Evolutionary conservation across 2,329 filamentous ascomycete genomes (phyloP).

Genomic region (Arthrobotrys conoides): DNA sequence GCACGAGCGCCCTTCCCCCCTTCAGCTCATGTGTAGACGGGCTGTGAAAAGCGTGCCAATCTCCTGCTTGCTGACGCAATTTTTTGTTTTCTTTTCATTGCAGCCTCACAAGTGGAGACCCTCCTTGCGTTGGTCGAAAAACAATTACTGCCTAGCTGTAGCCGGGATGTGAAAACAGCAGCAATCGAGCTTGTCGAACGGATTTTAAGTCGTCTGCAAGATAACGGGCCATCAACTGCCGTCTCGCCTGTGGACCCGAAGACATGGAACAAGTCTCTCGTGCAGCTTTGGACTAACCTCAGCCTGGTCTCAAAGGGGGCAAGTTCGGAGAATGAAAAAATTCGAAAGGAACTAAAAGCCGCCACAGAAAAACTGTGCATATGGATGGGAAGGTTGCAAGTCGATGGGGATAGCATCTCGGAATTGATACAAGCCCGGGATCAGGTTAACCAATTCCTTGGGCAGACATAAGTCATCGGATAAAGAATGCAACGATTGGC

Average conservation of each 20-base stretch:
- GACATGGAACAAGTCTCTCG: conserved; percentile 60
- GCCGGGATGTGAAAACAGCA: conserved; percentile 57
- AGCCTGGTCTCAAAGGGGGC: conserved; percentile 58
- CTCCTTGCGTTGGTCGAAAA: conserved; percentile 57
- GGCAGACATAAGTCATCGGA: conserved; percentile 52
- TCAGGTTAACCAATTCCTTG: conserved; percentile 59
- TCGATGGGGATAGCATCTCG: conserved; percentile 42
- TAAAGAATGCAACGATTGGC: conserved; percentile 56
- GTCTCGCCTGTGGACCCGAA: conserved; percentile 61
- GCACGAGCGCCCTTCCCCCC: conserved; percentile 26
- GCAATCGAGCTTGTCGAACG: conserved; percentile 55
- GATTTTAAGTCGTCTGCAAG: conserved; percentile 60
- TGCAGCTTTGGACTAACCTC: conserved; percentile 60
- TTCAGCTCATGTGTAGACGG: conserved; percentile 36
- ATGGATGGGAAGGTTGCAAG: conserved; percentile 52
- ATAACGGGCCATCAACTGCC: conserved; percentile 59
- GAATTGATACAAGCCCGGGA: conserved; percentile 56
- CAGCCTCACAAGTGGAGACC: conserved; percentile 58
- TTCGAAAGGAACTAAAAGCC: conserved; percentile 55
- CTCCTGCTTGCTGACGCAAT: conserved; percentile 55
- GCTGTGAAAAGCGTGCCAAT: conserved; percentile 32
- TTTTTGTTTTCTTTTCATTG: conserved; percentile 28
- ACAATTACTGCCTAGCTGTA: conserved; percentile 60
- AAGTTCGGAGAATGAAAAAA: conserved; percentile 61
- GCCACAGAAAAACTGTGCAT: conserved; percentile 60